Conservation (phyloP, 2,329 filamentous ascomycete species). For the Chaetomium strumarium region DNA sequence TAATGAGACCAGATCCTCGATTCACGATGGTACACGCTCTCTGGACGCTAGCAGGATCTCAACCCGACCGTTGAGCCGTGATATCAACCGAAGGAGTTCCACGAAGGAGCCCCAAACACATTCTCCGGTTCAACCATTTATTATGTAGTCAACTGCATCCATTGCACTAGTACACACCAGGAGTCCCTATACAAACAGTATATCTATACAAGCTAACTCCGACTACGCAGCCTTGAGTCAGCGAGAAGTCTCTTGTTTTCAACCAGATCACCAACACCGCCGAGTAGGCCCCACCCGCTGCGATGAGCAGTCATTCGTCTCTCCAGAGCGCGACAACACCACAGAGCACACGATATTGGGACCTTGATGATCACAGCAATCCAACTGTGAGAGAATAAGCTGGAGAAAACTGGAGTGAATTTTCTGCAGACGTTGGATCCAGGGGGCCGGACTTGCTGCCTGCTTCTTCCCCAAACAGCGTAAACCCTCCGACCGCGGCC, state of each 20-base stretch:
- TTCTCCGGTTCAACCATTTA: too few relatives aligned
- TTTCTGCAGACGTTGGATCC: slow-evolving; percentile 2
- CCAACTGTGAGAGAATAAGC: neutral
- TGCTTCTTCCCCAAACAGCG: neutral
- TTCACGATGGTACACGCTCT: too few relatives aligned
- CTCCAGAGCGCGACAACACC: neutral
- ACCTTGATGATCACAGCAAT: neutral
- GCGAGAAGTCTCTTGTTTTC: neutral
- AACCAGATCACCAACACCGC: too few relatives aligned
- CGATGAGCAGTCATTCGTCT: neutral
- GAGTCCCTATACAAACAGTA: neutral
- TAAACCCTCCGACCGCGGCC: neutral
- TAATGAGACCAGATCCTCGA: too few relatives aligned
- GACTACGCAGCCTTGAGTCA: neutral
- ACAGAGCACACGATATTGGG: neutral
- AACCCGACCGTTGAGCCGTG: too few relatives aligned
- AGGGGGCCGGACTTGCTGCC: neutral
- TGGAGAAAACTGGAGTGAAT: neutral
- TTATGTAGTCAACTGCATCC: neutral
- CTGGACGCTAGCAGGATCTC: too few relatives aligned
- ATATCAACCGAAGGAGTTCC: too few relatives aligned
- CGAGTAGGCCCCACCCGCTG: neutral
- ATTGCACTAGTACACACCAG: neutral
- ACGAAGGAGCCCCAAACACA: too few relatives aligned
- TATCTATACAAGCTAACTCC: neutral